Percentiles rank a stretch among this genome's conserved stretches.
Conservation (phyloP, 495 filamentous ascomycete genomes). For the Lindgomyces ingoldianus region DNA sequence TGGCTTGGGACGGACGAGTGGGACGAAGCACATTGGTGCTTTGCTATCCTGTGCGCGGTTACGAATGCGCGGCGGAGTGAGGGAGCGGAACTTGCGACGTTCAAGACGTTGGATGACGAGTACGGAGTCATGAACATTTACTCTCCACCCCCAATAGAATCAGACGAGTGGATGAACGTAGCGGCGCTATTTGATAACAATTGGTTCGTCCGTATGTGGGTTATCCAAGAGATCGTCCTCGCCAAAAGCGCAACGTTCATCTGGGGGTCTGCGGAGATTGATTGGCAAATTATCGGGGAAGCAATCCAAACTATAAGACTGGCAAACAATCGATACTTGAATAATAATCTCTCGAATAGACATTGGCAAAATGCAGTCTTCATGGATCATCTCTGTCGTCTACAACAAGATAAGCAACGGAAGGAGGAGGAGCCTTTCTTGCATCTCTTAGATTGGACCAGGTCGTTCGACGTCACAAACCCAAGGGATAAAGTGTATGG, state of each 20-base stretch:
- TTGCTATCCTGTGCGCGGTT: conserved; percentile 12
- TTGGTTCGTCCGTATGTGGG: conserved; percentile 36
- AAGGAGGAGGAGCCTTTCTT: conserved; percentile 18
- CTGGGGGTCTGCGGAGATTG: conserved; percentile 24
- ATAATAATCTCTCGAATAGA: neutral
- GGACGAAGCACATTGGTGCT: conserved; percentile 8
- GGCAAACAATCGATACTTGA: neutral
- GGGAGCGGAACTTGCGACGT: neutral
- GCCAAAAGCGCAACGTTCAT: conserved; percentile 13
- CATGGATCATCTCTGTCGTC: conserved; percentile 21
- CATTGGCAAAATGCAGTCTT: conserved; percentile 30
- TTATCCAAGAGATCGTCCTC: conserved; percentile 33
- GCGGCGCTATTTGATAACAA: conserved; percentile 13
- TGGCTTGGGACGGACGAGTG: conserved; percentile 30
- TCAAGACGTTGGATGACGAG: neutral
- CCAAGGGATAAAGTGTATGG: conserved; percentile 34
- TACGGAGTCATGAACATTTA: neutral
- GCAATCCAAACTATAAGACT: conserved; percentile 10
- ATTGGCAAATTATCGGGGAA: conserved; percentile 19
- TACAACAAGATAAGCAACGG: neutral
- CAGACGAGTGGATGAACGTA: conserved; percentile 9
- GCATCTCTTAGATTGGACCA: conserved; percentile 27
- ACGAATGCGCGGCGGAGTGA: conserved; percentile 1
- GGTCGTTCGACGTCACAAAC: conserved; percentile 26
- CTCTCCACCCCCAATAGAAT: neutral